A percentile compares a stretch with the other conserved stretches of the same genome.
Evolutionary conservation across 805 yeast species (phyloP).

Genomic region (Komagataella phaffii): DNA sequence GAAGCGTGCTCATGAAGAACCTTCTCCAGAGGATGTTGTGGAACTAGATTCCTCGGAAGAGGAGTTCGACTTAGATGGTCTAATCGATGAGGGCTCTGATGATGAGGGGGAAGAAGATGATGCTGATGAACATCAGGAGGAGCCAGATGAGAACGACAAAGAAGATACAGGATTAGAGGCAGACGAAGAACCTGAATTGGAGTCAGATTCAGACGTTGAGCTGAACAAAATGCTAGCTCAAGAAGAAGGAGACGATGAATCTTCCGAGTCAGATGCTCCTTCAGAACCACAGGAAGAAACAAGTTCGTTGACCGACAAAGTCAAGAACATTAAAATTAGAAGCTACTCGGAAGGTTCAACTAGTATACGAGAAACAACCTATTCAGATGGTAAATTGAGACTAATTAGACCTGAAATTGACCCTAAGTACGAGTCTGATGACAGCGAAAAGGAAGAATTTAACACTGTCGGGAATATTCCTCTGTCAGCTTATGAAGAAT

Average conservation of each 20-base stretch:
- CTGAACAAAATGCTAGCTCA: constrained; percentile 42
- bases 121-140: constrained; percentile 9
- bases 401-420: constrained; percentile 78
- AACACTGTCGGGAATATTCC: constrained; percentile 95
- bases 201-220: constrained; percentile 47
- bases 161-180: constrained; percentile 9
- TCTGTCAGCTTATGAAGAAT: constrained; percentile 84
- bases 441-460: constrained; percentile 63
- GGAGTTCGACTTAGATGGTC: constrained; percentile 16
- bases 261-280: background rate
- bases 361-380: constrained; percentile 24
- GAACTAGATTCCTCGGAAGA: constrained; percentile 5
- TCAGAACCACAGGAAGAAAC: constrained; percentile 33
- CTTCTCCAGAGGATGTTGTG: background rate
- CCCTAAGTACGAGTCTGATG: constrained; percentile 92
- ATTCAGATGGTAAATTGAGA: constrained; percentile 73
- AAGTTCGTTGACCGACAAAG: constrained; percentile 34
- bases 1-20: constrained; percentile 1
- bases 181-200: constrained; percentile 13
- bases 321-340: constrained; percentile 40
- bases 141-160: constrained; percentile 9
- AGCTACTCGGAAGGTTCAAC: constrained; percentile 27
- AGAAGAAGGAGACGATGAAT: constrained; percentile 17
- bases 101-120: constrained; percentile 18
- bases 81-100: constrained; percentile 27